Conservation (phyloP, 2,329 filamentous ascomycete species). For the Aureobasidium leucospermi region DNA sequence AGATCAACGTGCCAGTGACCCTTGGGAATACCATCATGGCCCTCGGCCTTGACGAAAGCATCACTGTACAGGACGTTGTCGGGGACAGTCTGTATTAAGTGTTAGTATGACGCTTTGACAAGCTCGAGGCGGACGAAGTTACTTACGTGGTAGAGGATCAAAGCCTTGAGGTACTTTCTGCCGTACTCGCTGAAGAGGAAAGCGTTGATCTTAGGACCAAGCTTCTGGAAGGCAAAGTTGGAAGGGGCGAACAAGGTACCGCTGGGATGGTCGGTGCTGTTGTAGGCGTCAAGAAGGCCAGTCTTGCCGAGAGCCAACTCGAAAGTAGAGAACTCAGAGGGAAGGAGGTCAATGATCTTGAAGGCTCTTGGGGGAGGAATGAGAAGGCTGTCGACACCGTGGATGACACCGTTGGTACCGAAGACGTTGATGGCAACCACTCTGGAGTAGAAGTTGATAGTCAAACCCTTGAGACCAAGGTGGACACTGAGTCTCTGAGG, state of each 20-base stretch:
- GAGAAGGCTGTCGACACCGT: conserved; percentile 68
- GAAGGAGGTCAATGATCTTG: conserved; percentile 58
- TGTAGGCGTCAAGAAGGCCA: conserved; percentile 55
- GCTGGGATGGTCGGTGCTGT: conserved; percentile 50
- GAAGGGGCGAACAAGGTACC: conserved; percentile 74
- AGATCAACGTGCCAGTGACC: conserved; percentile 62
- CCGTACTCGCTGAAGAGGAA: conserved; percentile 79
- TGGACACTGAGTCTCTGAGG: conserved; percentile 65
- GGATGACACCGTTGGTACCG: conserved; percentile 73
- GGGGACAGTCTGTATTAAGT: conserved; percentile 45
- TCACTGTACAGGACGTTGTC: conserved; percentile 78
- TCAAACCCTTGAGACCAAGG: conserved; percentile 55
- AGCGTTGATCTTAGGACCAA: conserved; percentile 66
- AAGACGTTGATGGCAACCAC: conserved; percentile 63
- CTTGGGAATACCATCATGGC: conserved; percentile 29
- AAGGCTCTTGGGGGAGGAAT: conserved; percentile 63
- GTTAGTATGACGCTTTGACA: not conserved
- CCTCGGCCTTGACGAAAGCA: conserved; percentile 53
- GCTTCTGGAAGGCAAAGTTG: conserved; percentile 70
- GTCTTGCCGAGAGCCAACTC: conserved; percentile 68
- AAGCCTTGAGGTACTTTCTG: conserved; percentile 65
- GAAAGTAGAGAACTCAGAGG: conserved; percentile 70
- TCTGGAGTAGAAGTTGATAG: conserved; percentile 69
- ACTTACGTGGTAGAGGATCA: conserved; percentile 29
- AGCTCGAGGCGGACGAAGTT: too few species aligned